These are phyloP conservation scores for Lentinus brumalis DNA, from an alignment of 768 basidiomycete species.

Conservation along the genomic window DNA sequence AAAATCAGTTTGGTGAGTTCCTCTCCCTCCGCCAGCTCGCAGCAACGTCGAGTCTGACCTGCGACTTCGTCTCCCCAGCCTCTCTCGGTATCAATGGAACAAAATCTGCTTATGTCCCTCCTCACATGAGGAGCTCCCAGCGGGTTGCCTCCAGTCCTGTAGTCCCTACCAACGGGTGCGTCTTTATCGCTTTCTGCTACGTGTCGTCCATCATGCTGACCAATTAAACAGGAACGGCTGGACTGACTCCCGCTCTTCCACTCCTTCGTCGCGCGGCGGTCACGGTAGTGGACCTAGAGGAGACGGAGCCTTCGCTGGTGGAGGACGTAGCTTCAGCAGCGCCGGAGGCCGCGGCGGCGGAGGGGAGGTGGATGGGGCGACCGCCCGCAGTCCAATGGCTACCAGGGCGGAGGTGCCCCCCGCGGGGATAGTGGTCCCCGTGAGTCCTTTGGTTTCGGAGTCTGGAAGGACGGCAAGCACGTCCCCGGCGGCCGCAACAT, in stretches of 20 bases:
- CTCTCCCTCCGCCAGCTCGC: conserved; percentile 4
- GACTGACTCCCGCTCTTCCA: conserved; percentile 69
- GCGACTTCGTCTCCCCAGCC: conserved; percentile 42
- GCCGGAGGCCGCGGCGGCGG: conserved; percentile 39
- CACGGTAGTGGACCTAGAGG: conserved; percentile 42
- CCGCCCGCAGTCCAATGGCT: conserved; percentile 32
- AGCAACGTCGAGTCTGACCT: conserved; percentile 1
- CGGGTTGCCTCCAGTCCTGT: conserved; percentile 69
- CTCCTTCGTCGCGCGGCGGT: conserved; percentile 53
- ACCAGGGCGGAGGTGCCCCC: conserved; percentile 19
- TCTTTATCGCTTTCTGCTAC: conserved; percentile 17
- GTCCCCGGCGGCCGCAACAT: conserved; percentile 79
- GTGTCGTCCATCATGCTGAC: conserved; percentile 20
- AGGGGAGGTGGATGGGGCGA: conserved; percentile 42
- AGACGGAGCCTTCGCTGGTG: conserved; percentile 34
- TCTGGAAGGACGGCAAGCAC: conserved; percentile 91
- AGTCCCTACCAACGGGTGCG: conserved; percentile 54
- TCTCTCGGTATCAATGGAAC: conserved; percentile 70
- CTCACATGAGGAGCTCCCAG: conserved; percentile 84
- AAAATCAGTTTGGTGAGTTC: conserved; percentile 71
- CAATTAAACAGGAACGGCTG: conserved; percentile 59
- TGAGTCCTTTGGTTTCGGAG: conserved; percentile 63
- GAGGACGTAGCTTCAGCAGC: conserved; percentile 36
- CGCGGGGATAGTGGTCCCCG: conserved; percentile 43
- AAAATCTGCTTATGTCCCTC: conserved; percentile 86